Percentiles rank a stretch among this genome's conserved stretches.
phyloP scores from a whole-genome alignment of 116 monocot genomes.

The Posidonia oceanica region DNA sequence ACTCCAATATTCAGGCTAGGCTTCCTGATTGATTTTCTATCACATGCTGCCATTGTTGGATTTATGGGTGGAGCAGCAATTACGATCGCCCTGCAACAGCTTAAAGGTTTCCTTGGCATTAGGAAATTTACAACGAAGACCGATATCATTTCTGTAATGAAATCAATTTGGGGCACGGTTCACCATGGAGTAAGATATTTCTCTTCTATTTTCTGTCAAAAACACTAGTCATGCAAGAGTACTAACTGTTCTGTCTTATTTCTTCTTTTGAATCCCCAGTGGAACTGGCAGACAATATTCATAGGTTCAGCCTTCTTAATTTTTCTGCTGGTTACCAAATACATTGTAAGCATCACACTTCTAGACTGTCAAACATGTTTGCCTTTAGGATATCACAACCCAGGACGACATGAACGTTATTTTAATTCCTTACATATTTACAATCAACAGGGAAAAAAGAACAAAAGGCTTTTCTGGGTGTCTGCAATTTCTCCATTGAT shows the following conservation, averaged over 20 bases:
- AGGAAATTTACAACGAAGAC: constrained; percentile 59
- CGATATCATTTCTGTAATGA: constrained; percentile 71
- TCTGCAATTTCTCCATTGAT: constrained; percentile 59
- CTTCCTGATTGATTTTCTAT: constrained; percentile 63
- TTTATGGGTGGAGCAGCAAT: constrained; percentile 74
- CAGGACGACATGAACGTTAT: no score
- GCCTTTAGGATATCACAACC: background rate
- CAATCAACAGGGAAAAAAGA: constrained; percentile 55
- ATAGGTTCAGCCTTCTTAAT: constrained; percentile 13
- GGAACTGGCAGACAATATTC: constrained; percentile 69
- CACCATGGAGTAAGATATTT: constrained; percentile 54
- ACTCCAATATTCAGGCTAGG: constrained; percentile 35
- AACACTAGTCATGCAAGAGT: background rate
- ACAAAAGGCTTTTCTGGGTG: constrained; percentile 63
- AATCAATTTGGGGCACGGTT: constrained; percentile 57
- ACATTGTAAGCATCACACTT: constrained; percentile 44
- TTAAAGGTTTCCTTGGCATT: constrained; percentile 86
- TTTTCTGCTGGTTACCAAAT: constrained; percentile 62
- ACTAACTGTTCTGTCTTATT: background rate
- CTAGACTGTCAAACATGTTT: background rate
- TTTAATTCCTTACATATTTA: no score
- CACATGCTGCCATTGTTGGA: constrained; percentile 66
- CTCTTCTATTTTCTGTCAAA: background rate
- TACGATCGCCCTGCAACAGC: constrained; percentile 87
- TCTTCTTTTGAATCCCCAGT: constrained; percentile 30